Evolutionary conservation across 2,329 filamentous ascomycete genomes (phyloP), one percentile per base, ranked within the genome.

Genomic region (Trichoderma sp.): DNA sequence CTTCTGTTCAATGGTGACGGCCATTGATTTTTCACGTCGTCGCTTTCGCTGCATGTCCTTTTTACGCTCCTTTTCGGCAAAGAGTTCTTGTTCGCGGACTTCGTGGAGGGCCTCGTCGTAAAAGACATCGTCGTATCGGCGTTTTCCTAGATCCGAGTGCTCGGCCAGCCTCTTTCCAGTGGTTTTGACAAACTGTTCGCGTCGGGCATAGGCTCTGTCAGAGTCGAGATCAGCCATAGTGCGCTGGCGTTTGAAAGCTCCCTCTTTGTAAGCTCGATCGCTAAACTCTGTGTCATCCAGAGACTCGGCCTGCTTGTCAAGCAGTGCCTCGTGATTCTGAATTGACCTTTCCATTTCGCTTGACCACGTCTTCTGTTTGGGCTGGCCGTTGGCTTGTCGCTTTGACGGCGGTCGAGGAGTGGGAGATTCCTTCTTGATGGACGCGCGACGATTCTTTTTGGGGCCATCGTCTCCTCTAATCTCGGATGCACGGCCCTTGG

Each of bases 1-100:
- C 83, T 97, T 96, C 79, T 94, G 91, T 79, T 98, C 95, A 77
- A 97, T 92, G 7, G 94, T 95, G 73, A 97, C 92, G 4, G 94
- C 94, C 86, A 98, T 94, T 5, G 95, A 97, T 84, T 98, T 98
- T 81, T 98, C 95, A 21, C 96, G 92, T 57, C 96, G 91, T 73
- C 96, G 90, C 84, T 98, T 99, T 74, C 96, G 92, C 81, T 99
- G 96, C 94, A 99, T 98, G 79, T 99, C 96, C 85, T 99, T 99
- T 86, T 99, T 99, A 75, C 96, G 93, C 83, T 99, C 96, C 84
- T 99, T 99, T 82, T 99, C 96, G 73, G 95, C 94, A 73, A 92
- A 92, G 8, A 98, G 87, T 80, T 98, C 95, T 75, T 94, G 93
- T 73, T 94, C 92, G 75, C 96, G 93, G 2, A 98, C 95, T 77